Evolutionary conservation across 2,329 filamentous ascomycete species (phyloP), one percentile per base, ranked within the genome.

Genomic region (Pezicula neosporulosa): DNA sequence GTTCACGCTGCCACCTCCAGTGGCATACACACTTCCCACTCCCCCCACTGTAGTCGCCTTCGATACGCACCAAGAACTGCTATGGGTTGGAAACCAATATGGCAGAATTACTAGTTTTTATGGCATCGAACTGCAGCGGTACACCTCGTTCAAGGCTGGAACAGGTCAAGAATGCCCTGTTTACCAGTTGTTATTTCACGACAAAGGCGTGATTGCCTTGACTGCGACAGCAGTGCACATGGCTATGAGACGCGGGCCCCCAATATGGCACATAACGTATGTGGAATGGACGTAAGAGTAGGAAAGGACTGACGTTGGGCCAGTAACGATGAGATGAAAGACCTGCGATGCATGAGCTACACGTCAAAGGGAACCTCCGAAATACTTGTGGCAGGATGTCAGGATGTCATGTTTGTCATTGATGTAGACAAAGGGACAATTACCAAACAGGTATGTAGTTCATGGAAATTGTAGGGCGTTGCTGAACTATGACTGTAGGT

Each of bases 331-430:
- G 86, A 87, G 50, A 96, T 97, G 86, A 83, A 80, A 57, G 90
- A 97, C 65, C 74, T 99, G 57, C 83, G 85, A 61, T 97, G 94
- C 70, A 97, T 97, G 91, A 93, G 88, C 67, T 97, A 96, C 66
- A 95, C 90, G 1, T 91, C 89, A 27, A 91, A 91, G 64, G 87
- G 87, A 8, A 89, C 88, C 24, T 81, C 82, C 13, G 88, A 96
- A 64, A 86, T 99, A 51, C 75, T 99, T 18, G 89, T 93, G 33
- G 94, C 91, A 44, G 94, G 94, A 44, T 82, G 86, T 59, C 94
- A 99, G 70, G 81, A 87, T 50, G 81, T 80, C 46, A 96, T 99
- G 88, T 88, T 96, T 66, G 85, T 83, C 18, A 78, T 87, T 56
- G 83, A 86, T 66, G 77, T 84, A 45, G 76, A 77, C 64, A 90